Conservation (phyloP, 192 early-diverging fungal genomes). For the Coemansia sp. region DNA sequence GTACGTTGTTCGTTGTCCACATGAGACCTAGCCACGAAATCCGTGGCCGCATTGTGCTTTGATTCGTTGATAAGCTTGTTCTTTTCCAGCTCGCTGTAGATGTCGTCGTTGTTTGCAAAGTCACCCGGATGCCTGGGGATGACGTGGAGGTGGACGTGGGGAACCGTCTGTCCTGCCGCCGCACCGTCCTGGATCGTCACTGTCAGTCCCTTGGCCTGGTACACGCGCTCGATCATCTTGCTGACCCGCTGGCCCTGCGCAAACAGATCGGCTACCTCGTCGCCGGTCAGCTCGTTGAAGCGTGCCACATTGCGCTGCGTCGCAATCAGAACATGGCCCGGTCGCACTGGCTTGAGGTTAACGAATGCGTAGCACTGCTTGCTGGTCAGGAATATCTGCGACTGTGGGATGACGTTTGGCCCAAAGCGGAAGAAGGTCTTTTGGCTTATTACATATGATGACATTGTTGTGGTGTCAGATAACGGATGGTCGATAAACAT, state of each 20-base stretch:
- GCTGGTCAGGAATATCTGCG: conserved; percentile 75
- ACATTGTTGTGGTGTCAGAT: not conserved
- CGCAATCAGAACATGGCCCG: conserved; percentile 79
- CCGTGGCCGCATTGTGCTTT: not conserved
- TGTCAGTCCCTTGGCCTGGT: conserved; percentile 69
- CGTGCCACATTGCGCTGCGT: conserved; percentile 67
- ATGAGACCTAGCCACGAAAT: not conserved
- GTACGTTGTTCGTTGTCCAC: conserved; percentile 71
- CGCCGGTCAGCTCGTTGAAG: conserved; percentile 72
- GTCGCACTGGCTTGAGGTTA: conserved; percentile 88
- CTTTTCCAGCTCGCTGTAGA: conserved; percentile 73
- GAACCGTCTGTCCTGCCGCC: conserved; percentile 75
- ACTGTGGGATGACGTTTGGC: conserved; percentile 63
- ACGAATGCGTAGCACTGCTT: conserved; percentile 76
- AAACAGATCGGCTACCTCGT: conserved; percentile 83
- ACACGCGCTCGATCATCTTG: conserved; percentile 71
- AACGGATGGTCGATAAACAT: not conserved
- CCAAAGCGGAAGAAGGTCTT: conserved; percentile 61
- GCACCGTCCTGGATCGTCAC: conserved; percentile 79
- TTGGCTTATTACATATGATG: not conserved
- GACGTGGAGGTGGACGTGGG: conserved; percentile 90
- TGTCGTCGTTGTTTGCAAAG: conserved; percentile 83
- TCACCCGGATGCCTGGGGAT: conserved; percentile 82
- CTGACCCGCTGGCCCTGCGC: conserved; percentile 75
- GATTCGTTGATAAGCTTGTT: not conserved